phyloP scores from a whole-genome alignment of 192 early-diverging fungal species.

The Spizellomyces punctatus region DNA sequence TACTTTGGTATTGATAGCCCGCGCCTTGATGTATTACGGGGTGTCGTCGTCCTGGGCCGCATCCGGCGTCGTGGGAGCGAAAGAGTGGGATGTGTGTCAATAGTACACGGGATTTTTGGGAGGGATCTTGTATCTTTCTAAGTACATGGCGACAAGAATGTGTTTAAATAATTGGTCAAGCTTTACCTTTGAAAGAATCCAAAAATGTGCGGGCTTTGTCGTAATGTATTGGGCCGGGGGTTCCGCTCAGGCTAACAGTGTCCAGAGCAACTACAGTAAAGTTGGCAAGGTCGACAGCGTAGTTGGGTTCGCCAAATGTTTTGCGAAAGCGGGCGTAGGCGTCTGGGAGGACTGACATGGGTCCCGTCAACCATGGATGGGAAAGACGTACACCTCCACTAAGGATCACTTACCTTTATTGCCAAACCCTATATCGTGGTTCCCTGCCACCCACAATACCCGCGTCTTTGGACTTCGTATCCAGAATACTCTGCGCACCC shows the following conservation, averaged over 20 bases:
- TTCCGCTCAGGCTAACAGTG: slow-evolving; percentile 69
- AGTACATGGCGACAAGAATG: too few species aligned
- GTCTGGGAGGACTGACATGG: slow-evolving; percentile 24
- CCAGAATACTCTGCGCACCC: slow-evolving; percentile 59
- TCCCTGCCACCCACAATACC: slow-evolving; percentile 76
- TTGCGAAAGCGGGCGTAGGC: slow-evolving; percentile 44
- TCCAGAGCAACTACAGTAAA: slow-evolving; percentile 77
- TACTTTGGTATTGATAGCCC: slow-evolving; percentile 89
- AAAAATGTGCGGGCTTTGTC: slow-evolving; percentile 58
- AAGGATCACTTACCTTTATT: slow-evolving; percentile 11
- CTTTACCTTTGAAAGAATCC: slow-evolving; percentile 15
- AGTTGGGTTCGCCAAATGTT: slow-evolving; percentile 47
- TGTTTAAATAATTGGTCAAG: too few species aligned
- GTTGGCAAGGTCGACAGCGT: slow-evolving; percentile 33
- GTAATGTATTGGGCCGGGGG: slow-evolving; percentile 37
- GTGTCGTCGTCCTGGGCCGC: slow-evolving; percentile 69
- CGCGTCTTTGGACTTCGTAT: slow-evolving; percentile 35
- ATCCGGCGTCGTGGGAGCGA: slow-evolving; percentile 64
- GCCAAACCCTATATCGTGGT: slow-evolving; percentile 89
- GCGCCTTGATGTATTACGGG: slow-evolving; percentile 55
- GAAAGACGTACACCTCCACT: background rate
- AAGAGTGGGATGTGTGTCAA: slow-evolving; percentile 88
- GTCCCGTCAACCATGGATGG: background rate
- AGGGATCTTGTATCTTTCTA: too few species aligned
- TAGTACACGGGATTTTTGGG: slow-evolving; percentile 54